Evolutionary conservation across 805 yeast species (phyloP).

Genomic region (Metschnikowia arizonensis): DNA sequence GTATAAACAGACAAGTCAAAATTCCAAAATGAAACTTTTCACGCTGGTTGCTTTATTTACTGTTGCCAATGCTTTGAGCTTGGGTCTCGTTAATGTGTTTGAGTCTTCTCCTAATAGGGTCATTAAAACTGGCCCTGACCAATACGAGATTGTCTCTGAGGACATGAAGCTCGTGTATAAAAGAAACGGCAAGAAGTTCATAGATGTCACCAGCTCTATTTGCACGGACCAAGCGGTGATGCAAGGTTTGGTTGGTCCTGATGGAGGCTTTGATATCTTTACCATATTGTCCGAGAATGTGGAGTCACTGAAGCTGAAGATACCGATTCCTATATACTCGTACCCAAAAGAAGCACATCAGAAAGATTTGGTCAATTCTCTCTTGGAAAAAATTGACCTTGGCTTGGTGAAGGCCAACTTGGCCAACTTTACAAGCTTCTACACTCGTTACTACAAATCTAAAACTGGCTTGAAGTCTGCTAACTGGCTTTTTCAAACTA

Average conservation of each 20-base stretch:
- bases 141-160: constrained; percentile 33
- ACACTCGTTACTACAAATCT: constrained; percentile 72
- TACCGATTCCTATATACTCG: constrained; percentile 31
- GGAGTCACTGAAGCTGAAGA: constrained; percentile 21
- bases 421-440: constrained; percentile 62
- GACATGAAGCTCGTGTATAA: constrained; percentile 30
- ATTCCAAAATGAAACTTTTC: constrained; percentile 4
- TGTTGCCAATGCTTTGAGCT: constrained; percentile 12
- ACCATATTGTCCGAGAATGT: constrained; percentile 28
- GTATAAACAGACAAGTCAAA: no score
- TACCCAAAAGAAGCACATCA: constrained; percentile 51
- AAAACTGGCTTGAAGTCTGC: constrained; percentile 68
- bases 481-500: constrained; percentile 56
- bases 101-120: constrained; percentile 18
- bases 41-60: constrained; percentile 1
- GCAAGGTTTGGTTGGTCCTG: constrained; percentile 22
- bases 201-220: constrained; percentile 59
- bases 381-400: constrained; percentile 44
- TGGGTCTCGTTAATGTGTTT: constrained; percentile 6
- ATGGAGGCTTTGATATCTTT: constrained; percentile 15
- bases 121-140: constrained; percentile 34
- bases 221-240: constrained; percentile 33
- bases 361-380: constrained; percentile 33
- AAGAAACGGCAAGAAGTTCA: constrained; percentile 49
- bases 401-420: constrained; percentile 49